Conservation (phyloP, 345 rosid species). For the Turnera subulata region DNA sequence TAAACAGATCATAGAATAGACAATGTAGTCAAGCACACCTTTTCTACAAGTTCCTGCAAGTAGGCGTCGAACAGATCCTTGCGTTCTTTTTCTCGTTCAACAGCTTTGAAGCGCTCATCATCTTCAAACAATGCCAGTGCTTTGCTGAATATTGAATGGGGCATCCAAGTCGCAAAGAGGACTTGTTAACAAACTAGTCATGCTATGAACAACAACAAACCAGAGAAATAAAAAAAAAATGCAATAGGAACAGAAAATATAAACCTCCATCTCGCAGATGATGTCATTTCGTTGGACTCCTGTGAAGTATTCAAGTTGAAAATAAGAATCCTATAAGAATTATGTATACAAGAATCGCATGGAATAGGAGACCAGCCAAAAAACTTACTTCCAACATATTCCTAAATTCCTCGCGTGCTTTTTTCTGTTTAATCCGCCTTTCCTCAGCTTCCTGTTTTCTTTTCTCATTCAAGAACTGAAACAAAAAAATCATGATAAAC, state of each 20-base stretch:
- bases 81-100: slow-evolving; percentile 90
- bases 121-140: slow-evolving; percentile 62
- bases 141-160: slow-evolving; percentile 58
- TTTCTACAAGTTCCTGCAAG: slow-evolving; percentile 59
- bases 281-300: slow-evolving; percentile 74
- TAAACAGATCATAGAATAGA: slow-evolving; percentile 2
- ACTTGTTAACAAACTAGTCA: slow-evolving; percentile 10
- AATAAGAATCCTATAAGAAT: background rate
- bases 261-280: slow-evolving; percentile 89
- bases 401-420: slow-evolving; percentile 68
- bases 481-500: slow-evolving; percentile 16
- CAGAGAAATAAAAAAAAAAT: background rate
- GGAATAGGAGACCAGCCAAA: slow-evolving; percentile 9
- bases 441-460: slow-evolving; percentile 82
- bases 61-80: slow-evolving; percentile 73
- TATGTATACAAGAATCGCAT: background rate
- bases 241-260: slow-evolving; percentile 17
- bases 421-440: slow-evolving; percentile 62
- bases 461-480: slow-evolving; percentile 70
- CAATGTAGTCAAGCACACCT: slow-evolving; percentile 44
- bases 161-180: slow-evolving; percentile 18
- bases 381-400: slow-evolving; percentile 78
- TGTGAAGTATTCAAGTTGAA: slow-evolving; percentile 26
- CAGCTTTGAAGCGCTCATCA: slow-evolving; percentile 79
- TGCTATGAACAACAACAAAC: background rate